Percentiles rank a stretch among this genome's conserved stretches.
Evolutionary conservation across 2,329 filamentous ascomycete genomes (phyloP).

Genomic region (Sclerotinia glacialis): DNA sequence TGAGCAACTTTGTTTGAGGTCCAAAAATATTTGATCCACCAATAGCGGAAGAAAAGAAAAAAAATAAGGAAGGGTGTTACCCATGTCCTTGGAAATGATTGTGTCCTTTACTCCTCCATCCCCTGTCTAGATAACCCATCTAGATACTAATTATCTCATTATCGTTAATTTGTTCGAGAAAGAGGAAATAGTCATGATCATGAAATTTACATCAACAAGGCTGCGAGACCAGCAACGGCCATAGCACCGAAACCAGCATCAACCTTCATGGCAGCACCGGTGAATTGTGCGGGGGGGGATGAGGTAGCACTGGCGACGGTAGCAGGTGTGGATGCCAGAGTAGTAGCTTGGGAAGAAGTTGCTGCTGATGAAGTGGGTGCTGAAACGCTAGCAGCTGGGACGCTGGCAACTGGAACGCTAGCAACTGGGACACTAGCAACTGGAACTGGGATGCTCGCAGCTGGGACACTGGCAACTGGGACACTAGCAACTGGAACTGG

Average conservation of each 20-base stretch:
- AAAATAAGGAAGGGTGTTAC: conserved; percentile 19
- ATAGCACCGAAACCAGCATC: conserved; percentile 31
- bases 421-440: not conserved
- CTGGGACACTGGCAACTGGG: not conserved
- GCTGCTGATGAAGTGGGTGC: not conserved
- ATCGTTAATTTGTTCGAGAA: conserved; percentile 23
- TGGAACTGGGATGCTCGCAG: too few species aligned
- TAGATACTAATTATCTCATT: conserved; percentile 23
- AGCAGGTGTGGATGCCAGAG: conserved; percentile 8
- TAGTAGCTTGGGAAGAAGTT: not conserved
- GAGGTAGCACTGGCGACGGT: conserved; percentile 17
- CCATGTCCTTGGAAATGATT: conserved; percentile 27
- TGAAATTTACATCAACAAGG: conserved; percentile 33
- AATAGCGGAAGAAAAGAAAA: conserved; percentile 10
- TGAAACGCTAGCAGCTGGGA: not conserved
- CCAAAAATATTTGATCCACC: conserved; percentile 28
- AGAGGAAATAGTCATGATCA: conserved; percentile 20
- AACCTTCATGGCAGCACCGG: conserved; percentile 27
- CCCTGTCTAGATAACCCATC: conserved; percentile 15
- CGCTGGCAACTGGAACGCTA: not conserved
- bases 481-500: not conserved
- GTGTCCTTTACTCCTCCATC: conserved; percentile 26
- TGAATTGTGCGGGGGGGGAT: conserved; percentile 26
- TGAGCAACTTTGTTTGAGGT: conserved; percentile 28
- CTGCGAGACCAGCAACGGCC: conserved; percentile 31